These are phyloP conservation scores for Echeveria elegans DNA, from an alignment of 164 flowering plant species.

Conservation along the genomic window DNA sequence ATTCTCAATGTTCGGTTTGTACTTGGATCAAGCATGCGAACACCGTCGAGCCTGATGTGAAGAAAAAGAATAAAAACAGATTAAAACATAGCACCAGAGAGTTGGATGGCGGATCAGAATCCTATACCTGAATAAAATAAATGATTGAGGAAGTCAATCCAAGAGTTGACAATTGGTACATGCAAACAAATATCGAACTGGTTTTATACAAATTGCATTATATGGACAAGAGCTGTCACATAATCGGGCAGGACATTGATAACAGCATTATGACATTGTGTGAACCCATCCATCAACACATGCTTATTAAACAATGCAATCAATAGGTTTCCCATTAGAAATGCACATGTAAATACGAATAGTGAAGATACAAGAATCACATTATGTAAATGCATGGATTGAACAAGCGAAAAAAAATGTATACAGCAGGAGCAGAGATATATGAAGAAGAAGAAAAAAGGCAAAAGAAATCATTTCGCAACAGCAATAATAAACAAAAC, in stretches of 20 bases:
- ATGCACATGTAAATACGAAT: background rate
- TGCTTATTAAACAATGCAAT: background rate
- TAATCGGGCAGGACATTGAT: background rate
- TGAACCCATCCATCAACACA: background rate
- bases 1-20: slow-evolving; percentile 75
- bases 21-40: slow-evolving; percentile 90
- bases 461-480: too few species aligned
- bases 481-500: too few species aligned
- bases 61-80: slow-evolving; percentile 1
- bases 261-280: background rate
- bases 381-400: too few species aligned
- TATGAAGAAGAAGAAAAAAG: too few species aligned
- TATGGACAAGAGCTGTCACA: background rate
- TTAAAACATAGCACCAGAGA: background rate
- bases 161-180: background rate
- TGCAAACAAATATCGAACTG: background rate
- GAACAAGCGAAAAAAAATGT: too few species aligned
- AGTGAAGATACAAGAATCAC: too few species aligned
- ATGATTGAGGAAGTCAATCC: background rate
- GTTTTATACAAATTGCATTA: too few species aligned
- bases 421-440: too few species aligned
- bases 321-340: background rate
- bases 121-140: background rate
- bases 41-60: slow-evolving; percentile 94
- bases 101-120: background rate